A percentile compares a stretch with the other conserved stretches of the same genome.
These are phyloP conservation scores for Erythrobasidium yunnanense DNA, from an alignment of 768 basidiomycete genomes.

Conservation along the genomic window DNA sequence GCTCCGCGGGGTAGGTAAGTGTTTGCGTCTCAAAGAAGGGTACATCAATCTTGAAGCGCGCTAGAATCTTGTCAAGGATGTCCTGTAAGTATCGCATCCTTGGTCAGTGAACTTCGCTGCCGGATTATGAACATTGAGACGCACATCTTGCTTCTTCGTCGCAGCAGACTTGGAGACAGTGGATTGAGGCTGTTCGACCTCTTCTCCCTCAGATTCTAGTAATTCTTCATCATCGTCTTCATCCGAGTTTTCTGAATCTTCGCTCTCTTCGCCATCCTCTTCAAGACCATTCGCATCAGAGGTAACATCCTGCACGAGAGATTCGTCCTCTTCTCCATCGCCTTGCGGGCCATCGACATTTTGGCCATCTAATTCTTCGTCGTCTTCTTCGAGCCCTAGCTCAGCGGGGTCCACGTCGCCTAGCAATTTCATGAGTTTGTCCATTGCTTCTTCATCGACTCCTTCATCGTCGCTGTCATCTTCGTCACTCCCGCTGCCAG, in stretches of 20 bases:
- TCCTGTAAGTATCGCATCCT: slow-evolving; percentile 45
- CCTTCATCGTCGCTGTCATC: slow-evolving; percentile 9
- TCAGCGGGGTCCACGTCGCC: slow-evolving; percentile 33
- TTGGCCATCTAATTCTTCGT: slow-evolving; percentile 2
- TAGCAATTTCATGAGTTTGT: slow-evolving; percentile 21
- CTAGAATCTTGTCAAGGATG: slow-evolving; percentile 68
- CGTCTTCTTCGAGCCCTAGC: slow-evolving; percentile 21
- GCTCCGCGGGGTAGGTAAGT: slow-evolving; percentile 59
- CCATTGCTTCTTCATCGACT: slow-evolving; percentile 31
- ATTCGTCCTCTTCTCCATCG: slow-evolving; percentile 40
- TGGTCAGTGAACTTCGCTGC: not conserved
- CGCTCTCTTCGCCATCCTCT: slow-evolving; percentile 40
- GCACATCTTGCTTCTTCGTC: slow-evolving; percentile 32
- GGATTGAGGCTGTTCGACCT: slow-evolving; percentile 46
- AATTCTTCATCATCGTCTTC: slow-evolving; percentile 41
- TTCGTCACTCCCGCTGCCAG: slow-evolving; percentile 2
- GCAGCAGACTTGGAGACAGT: slow-evolving; percentile 1
- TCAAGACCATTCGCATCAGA: slow-evolving; percentile 25
- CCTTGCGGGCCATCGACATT: slow-evolving; percentile 31
- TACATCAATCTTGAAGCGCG: slow-evolving; percentile 45
- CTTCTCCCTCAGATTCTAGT: slow-evolving; percentile 61
- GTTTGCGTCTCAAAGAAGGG: slow-evolving; percentile 54
- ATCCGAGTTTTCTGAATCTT: slow-evolving; percentile 40
- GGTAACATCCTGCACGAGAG: too few relatives aligned
- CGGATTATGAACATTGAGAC: not conserved